phyloP scores from a whole-genome alignment of 176 grass and related monocot genomes.

The Oryza nivara region DNA sequence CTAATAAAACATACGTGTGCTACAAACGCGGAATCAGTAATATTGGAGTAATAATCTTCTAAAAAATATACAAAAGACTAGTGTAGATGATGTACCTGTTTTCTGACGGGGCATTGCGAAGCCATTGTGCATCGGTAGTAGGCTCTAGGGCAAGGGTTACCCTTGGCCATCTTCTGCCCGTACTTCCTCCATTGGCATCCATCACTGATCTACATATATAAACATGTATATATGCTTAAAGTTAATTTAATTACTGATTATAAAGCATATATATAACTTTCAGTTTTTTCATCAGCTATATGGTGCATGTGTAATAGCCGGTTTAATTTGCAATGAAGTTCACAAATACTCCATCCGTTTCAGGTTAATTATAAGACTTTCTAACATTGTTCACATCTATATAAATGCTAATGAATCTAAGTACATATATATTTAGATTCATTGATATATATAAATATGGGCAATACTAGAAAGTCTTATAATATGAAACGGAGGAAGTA shows the following conservation, averaged over 20 bases:
- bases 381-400: no score
- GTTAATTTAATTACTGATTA: neutral
- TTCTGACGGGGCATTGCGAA: conserved; percentile 71
- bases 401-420: no score
- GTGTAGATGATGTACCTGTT: conserved; percentile 52
- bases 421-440: no score
- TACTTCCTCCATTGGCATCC: conserved; percentile 97
- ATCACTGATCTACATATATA: conserved; percentile 66
- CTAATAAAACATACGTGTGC: neutral
- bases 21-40: no score
- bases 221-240: neutral
- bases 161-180: conserved; percentile 89
- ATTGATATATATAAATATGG: no score
- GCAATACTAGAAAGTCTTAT: no score
- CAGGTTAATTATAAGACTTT: no score
- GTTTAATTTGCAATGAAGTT: neutral
- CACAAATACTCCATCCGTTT: neutral
- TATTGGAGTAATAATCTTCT: no score
- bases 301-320: no score
- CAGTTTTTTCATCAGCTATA: no score
- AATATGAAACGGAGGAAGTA: no score
- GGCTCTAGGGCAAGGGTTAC: conserved; percentile 79
- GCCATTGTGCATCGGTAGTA: conserved; percentile 91
- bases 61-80: no score
- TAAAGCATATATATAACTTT: neutral